phyloP scores from a whole-genome alignment of 1,284 basidiomycete genomes.

The Microbotryum silenes-acaulis region DNA sequence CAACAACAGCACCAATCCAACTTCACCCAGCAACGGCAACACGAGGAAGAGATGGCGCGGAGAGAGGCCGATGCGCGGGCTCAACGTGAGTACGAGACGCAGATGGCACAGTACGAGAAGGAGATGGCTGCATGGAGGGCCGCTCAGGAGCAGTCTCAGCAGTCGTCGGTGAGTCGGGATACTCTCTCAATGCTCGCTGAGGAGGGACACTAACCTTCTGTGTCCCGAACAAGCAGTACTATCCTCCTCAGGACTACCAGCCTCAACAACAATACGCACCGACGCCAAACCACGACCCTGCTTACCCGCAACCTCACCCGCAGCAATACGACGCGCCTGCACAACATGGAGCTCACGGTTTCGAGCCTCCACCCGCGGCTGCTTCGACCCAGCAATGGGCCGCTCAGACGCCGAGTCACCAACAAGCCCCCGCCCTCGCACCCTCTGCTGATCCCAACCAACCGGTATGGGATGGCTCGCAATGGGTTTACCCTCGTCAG shows the following conservation, averaged over 20 bases:
- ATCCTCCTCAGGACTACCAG: background rate
- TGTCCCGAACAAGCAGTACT: constrained; percentile 10
- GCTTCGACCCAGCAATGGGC: background rate
- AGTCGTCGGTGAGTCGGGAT: too few relatives aligned
- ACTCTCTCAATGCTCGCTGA: too few relatives aligned
- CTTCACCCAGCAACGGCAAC: background rate
- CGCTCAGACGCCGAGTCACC: background rate
- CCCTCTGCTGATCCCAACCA: background rate
- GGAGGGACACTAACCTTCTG: too few relatives aligned
- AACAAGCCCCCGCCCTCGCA: background rate
- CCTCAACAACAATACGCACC: constrained; percentile 12
- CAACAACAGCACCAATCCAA: background rate
- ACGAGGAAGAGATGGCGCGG: background rate
- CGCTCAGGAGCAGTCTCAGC: background rate
- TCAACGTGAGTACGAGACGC: constrained; percentile 20
- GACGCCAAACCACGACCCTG: too few relatives aligned
- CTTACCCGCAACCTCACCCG: background rate
- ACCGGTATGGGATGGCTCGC: constrained; percentile 22
- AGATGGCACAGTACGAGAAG: constrained; percentile 22
- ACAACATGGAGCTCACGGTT: background rate
- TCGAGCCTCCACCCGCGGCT: background rate
- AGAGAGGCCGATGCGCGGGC: background rate
- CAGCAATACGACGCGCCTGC: background rate
- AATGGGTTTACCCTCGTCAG: constrained; percentile 23
- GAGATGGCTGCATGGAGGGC: constrained; percentile 7